Conservation (phyloP, 805 yeast genomes). For the Komagataella mondaviorum region DNA sequence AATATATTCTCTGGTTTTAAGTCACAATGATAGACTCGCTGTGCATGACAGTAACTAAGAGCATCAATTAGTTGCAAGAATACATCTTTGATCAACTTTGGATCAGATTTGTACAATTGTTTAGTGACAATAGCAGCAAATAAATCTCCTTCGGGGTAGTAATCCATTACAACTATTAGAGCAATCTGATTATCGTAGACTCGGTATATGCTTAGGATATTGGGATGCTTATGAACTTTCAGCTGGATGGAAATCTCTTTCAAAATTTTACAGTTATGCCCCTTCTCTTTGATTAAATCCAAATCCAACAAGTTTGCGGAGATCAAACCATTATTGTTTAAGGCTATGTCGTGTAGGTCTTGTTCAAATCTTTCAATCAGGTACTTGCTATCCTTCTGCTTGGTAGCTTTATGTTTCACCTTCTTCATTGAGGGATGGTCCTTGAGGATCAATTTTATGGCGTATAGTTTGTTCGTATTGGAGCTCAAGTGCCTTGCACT, state of each 20-base stretch:
- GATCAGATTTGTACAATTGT: slow-evolving; percentile 43
- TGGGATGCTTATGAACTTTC: slow-evolving; percentile 65
- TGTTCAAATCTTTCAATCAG: slow-evolving; percentile 15
- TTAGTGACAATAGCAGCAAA: slow-evolving; percentile 76
- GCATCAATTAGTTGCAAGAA: slow-evolving; percentile 76
- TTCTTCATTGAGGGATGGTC: slow-evolving; percentile 17
- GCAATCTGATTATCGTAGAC: slow-evolving; percentile 50
- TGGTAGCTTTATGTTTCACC: background rate
- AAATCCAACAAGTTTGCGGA: slow-evolving; percentile 19
- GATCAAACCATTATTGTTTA: slow-evolving; percentile 12
- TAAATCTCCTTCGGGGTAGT: slow-evolving; percentile 73
- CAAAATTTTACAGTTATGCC: slow-evolving; percentile 24
- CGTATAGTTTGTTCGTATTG: slow-evolving; percentile 35
- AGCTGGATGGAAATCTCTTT: slow-evolving; percentile 67
- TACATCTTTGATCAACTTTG: slow-evolving; percentile 36
- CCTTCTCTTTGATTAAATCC: slow-evolving; percentile 20
- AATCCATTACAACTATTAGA: slow-evolving; percentile 72
- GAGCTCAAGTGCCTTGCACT: slow-evolving; percentile 36
- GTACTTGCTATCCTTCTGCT: slow-evolving; percentile 13
- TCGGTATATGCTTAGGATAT: slow-evolving; percentile 63
- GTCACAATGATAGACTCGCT: slow-evolving; percentile 85
- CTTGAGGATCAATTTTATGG: slow-evolving; percentile 60
- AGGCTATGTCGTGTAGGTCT: slow-evolving; percentile 11
- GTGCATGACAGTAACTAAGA: slow-evolving; percentile 67
- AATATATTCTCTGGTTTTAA: slow-evolving; percentile 91